A percentile compares a stretch with the other conserved stretches of the same genome.
Evolutionary conservation across 1,284 basidiomycete genomes (phyloP).

Genomic region (Naganishia liquefaciens): DNA sequence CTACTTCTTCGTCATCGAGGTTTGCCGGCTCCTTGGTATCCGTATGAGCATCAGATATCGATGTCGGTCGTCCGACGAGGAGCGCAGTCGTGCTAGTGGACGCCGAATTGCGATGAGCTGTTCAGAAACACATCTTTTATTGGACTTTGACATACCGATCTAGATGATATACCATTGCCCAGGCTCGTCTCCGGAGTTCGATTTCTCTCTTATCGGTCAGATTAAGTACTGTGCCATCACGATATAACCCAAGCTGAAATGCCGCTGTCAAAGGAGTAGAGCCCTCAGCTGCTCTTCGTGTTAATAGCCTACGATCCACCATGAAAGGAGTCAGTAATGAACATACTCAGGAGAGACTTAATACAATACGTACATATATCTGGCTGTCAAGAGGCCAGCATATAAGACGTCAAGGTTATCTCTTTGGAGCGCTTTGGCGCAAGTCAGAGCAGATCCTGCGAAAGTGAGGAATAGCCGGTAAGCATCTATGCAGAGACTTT

Average conservation of each 20-base stretch:
- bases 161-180: slow-evolving; percentile 54
- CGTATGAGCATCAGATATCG: slow-evolving; percentile 54
- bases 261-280: slow-evolving; percentile 55
- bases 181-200: slow-evolving; percentile 54
- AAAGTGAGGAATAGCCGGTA: slow-evolving; percentile 26
- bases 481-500: not conserved
- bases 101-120: not conserved
- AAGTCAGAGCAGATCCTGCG: slow-evolving; percentile 52
- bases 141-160: slow-evolving; percentile 39
- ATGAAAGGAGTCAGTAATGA: not conserved
- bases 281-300: slow-evolving; percentile 54
- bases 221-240: slow-evolving; percentile 55
- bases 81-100: slow-evolving; percentile 50
- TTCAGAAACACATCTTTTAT: no score
- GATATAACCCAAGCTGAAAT: slow-evolving; percentile 55
- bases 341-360: no score
- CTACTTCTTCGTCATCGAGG: slow-evolving; percentile 55
- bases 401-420: slow-evolving; percentile 55
- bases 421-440: slow-evolving; percentile 54
- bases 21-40: slow-evolving; percentile 55
- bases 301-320: slow-evolving; percentile 45
- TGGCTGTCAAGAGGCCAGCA: slow-evolving; percentile 53
- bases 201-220: slow-evolving; percentile 53
- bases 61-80: slow-evolving; percentile 53
- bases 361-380: slow-evolving; percentile 50